Base-by-base conservation (phyloP, 345 rosid species). In the Brassica carinata region DNA sequence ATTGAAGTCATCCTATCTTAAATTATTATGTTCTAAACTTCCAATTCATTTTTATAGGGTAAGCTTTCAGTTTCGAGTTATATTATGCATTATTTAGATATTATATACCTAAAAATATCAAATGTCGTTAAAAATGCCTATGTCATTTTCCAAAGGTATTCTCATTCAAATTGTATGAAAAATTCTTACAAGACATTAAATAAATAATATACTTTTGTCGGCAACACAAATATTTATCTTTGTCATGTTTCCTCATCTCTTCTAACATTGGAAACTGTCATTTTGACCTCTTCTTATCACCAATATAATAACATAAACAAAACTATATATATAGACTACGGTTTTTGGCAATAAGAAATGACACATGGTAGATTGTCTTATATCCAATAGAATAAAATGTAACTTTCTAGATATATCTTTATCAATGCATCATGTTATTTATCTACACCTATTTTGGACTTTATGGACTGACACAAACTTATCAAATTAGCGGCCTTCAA, bases 181-280 rank as follows among this genome's bases (percentile, higher is more conserved):
- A 45, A 13, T 45, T 45, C 53, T 45, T 45, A 45, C n/a, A 45
- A 13, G 53, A 45, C 53, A 45, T 45, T 13, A 45, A 45, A 45
- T 5, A 45, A 36, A 36, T 36, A 36, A 36, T 11, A 45, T 45
- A 45, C n/a, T 45, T 45, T 45, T 65, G 36, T 67, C 63, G 40
- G 82, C 78, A 8, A 14, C 64, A 73, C 23, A 4, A 73, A 3
- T 14, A 30, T 59, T 57, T 67, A 34, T 40, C 48, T 5, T 1
- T 43, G 30, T 65, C 74, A 61, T 61, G 75, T 68, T 73, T 79
- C 43, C 78, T 74, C 75, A 23, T 68, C 57, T 48, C 68, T 79
- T 79, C 57, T 40, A 59, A 13, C 83, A 79, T 79, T 61, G 83
- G 83, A 68, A 79, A 79, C n/a, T 68, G 78, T 69, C 64, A 79